phyloP scores from a whole-genome alignment of 805 yeast species.

The Clavispora fructus region DNA sequence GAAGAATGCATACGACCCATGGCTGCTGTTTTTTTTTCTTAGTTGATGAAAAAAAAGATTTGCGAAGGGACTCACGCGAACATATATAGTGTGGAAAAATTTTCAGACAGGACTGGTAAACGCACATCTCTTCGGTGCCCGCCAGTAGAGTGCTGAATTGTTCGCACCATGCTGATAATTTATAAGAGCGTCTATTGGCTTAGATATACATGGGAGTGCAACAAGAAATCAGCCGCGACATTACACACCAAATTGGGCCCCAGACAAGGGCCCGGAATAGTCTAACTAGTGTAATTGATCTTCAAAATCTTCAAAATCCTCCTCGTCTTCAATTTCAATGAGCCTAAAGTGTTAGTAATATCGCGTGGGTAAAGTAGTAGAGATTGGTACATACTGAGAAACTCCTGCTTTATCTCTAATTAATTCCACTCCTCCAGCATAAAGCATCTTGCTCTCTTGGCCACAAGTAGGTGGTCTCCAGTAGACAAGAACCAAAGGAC shows the following conservation, averaged over 20 bases:
- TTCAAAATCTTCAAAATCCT: conserved; percentile 60
- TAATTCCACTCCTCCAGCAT: conserved; percentile 85
- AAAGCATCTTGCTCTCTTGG: conserved; percentile 77
- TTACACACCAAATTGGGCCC: too few species aligned
- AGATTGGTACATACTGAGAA: conserved; percentile 37
- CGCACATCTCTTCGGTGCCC: background rate
- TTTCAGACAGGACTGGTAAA: conserved; percentile 7
- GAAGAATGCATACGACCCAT: conserved; percentile 99
- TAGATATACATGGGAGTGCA: background rate
- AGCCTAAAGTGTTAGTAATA: conserved; percentile 35
- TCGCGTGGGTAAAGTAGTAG: background rate
- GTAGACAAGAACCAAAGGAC: conserved; percentile 76
- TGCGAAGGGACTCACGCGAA: background rate
- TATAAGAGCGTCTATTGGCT: background rate
- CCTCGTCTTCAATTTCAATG: conserved; percentile 60
- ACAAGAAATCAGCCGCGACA: too few species aligned
- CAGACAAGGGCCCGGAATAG: too few species aligned
- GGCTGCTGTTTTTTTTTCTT: conserved; percentile 46
- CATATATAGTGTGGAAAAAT: conserved; percentile 16
- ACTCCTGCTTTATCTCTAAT: conserved; percentile 77
- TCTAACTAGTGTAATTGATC: conserved; percentile 13
- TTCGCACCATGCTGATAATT: background rate
- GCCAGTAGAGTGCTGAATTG: background rate
- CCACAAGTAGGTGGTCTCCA: conserved; percentile 87
- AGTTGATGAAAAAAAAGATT: conserved; percentile 9